These are phyloP conservation scores for Seiridium unicorne DNA, from an alignment of 2,329 filamentous ascomycete species.

Conservation along the genomic window DNA sequence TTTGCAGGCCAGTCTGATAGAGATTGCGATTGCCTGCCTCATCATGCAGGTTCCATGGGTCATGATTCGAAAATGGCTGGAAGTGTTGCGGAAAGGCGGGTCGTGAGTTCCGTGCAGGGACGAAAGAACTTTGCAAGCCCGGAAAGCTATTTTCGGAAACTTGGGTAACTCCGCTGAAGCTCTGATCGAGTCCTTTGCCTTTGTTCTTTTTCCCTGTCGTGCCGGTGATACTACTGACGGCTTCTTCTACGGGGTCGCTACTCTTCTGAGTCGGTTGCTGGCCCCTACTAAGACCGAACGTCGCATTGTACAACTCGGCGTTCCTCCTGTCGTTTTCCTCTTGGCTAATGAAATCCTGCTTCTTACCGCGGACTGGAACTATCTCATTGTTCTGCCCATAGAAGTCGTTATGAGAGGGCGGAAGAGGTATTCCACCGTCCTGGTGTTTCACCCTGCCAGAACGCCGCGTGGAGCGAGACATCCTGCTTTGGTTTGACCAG, in stretches of 20 bases:
- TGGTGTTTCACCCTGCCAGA: background rate
- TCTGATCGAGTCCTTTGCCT: too few relatives aligned
- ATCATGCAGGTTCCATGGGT: background rate
- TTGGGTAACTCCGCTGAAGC: too few relatives aligned
- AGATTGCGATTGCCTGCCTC: background rate
- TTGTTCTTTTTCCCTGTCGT: background rate
- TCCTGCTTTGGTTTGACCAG: background rate
- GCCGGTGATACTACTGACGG: background rate
- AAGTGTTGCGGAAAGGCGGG: too few relatives aligned
- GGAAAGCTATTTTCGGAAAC: background rate
- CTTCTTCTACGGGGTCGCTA: background rate
- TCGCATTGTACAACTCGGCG: slow-evolving; percentile 3
- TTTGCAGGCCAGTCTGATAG: background rate
- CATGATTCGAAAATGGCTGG: background rate
- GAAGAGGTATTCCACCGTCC: slow-evolving; percentile 14
- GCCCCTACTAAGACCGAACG: slow-evolving; percentile 8
- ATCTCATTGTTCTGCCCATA: slow-evolving; percentile 28
- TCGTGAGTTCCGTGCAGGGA: too few relatives aligned
- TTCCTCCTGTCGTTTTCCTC: slow-evolving; percentile 19
- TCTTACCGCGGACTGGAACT: background rate
- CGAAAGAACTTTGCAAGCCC: too few relatives aligned
- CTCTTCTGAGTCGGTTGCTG: background rate
- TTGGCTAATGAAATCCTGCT: slow-evolving; percentile 15
- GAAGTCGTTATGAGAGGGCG: slow-evolving; percentile 25
- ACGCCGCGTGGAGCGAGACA: background rate